A percentile compares a stretch with the other conserved stretches of the same genome.
phyloP scores from a whole-genome alignment of 305 asterid genomes.

The Plantago lanceolata region DNA sequence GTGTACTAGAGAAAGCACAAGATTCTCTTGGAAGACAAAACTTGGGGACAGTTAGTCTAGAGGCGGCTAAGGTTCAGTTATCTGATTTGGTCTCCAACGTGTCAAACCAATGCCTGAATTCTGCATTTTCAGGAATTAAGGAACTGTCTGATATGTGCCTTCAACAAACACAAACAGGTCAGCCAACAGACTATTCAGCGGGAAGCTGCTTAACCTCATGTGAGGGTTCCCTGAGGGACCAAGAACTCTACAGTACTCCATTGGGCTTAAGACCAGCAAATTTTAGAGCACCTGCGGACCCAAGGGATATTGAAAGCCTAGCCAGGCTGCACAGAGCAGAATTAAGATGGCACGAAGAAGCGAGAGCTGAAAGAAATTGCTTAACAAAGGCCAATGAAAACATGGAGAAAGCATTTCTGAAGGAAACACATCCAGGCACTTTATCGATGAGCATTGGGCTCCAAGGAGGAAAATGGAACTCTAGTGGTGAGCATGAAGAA shows the following conservation, averaged over 20 bases:
- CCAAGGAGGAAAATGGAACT: slow-evolving; percentile 44
- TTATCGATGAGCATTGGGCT: slow-evolving; percentile 71
- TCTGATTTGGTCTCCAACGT: slow-evolving; percentile 76
- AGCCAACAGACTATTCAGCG: slow-evolving; percentile 58
- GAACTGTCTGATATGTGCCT: slow-evolving; percentile 50
- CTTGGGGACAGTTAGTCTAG: slow-evolving; percentile 58
- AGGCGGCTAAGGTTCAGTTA: slow-evolving; percentile 75
- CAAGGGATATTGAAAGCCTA: slow-evolving; percentile 35
- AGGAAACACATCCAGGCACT: slow-evolving; percentile 36
- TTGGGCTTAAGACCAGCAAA: slow-evolving; percentile 36
- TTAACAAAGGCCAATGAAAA: slow-evolving; percentile 35
- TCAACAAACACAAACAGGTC: slow-evolving; percentile 44
- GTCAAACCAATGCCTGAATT: slow-evolving; percentile 71
- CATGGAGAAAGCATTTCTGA: slow-evolving; percentile 31
- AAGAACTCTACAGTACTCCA: slow-evolving; percentile 42
- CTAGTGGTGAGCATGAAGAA: slow-evolving; percentile 30
- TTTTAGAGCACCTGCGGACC: slow-evolving; percentile 35
- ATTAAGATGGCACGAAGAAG: slow-evolving; percentile 49
- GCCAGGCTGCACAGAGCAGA: slow-evolving; percentile 34
- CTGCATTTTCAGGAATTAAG: slow-evolving; percentile 57
- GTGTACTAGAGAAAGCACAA: slow-evolving; percentile 90
- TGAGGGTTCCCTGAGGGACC: slow-evolving; percentile 54
- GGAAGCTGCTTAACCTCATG: slow-evolving; percentile 78
- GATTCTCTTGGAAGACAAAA: slow-evolving; percentile 82
- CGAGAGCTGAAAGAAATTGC: slow-evolving; percentile 34